Evolutionary conservation across 83 land plant species (phyloP).

Genomic region (Diphasiastrum complanatum): DNA sequence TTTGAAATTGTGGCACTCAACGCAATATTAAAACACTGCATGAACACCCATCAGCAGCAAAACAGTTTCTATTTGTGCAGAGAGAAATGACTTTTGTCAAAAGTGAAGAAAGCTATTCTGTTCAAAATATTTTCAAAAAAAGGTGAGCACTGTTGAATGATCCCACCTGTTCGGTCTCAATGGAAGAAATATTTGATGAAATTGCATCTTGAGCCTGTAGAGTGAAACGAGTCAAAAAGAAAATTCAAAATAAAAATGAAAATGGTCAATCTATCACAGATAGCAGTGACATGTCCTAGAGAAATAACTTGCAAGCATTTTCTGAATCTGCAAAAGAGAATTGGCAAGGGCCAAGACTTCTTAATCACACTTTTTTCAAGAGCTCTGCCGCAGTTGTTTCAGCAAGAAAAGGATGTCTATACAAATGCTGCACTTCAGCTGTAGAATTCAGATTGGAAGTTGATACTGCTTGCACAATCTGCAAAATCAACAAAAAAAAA

Average conservation of each 20-base stretch:
- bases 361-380: conserved; percentile 17
- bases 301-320: neutral
- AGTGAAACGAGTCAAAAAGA: neutral
- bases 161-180: conserved; percentile 70
- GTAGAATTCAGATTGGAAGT: neutral
- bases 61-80: neutral
- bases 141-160: neutral
- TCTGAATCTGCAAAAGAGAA: neutral
- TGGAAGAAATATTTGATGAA: conserved; percentile 40
- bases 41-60: neutral
- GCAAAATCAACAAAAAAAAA: too few species aligned
- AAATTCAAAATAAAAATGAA: neutral
- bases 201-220: conserved; percentile 51
- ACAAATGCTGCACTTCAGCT: conserved; percentile 22
- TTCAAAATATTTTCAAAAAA: neutral
- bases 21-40: conserved; percentile 82
- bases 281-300: neutral
- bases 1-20: conserved; percentile 34
- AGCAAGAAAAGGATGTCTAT: conserved; percentile 13
- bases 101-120: neutral
- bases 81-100: conserved; percentile 3
- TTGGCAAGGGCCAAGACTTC: neutral
- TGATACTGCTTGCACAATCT: too few species aligned
- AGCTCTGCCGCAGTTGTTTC: conserved; percentile 24
- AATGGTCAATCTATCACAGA: neutral